These are phyloP conservation scores for Digitaria exilis DNA, from an alignment of 202 grass and related monocot species.

Conservation along the genomic window DNA sequence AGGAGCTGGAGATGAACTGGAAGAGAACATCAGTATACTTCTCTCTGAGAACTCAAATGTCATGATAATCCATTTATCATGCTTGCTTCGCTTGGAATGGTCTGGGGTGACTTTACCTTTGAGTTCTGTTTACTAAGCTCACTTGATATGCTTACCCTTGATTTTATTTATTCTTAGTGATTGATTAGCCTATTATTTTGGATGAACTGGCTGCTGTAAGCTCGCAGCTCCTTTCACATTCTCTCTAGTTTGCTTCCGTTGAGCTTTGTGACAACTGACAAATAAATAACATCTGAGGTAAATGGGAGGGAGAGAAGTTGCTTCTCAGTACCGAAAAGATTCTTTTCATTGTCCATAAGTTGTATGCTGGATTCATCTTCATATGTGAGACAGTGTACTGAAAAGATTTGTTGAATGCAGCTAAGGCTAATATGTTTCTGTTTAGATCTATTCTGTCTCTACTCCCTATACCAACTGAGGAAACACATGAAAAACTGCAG, in stretches of 20 bases:
- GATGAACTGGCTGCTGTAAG: not conserved
- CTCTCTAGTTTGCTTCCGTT: constrained; percentile 11
- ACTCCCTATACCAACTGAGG: not conserved
- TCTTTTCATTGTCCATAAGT: not conserved
- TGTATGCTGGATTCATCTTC: not conserved
- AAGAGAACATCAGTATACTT: not conserved
- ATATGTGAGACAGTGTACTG: constrained; percentile 7
- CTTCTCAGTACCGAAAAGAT: not conserved
- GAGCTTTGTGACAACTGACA: constrained; percentile 7
- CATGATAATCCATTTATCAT: not conserved
- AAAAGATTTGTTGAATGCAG: constrained; percentile 20
- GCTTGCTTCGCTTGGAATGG: not conserved
- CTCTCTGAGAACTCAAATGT: not conserved
- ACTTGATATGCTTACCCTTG: not conserved
- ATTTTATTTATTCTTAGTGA: constrained; percentile 4
- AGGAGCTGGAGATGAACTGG: not conserved
- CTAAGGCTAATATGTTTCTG: not conserved
- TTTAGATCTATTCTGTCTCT: constrained; percentile 18
- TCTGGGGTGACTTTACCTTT: not conserved
- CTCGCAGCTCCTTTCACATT: not conserved
- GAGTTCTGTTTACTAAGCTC: not conserved
- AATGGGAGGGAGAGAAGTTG: constrained; percentile 22
- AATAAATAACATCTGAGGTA: not conserved
- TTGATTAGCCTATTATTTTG: not conserved
- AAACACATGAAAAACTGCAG: constrained; percentile 6